phyloP scores from a whole-genome alignment of 108 stramenopile genomes.

The Stephanodiscus minutulus region DNA sequence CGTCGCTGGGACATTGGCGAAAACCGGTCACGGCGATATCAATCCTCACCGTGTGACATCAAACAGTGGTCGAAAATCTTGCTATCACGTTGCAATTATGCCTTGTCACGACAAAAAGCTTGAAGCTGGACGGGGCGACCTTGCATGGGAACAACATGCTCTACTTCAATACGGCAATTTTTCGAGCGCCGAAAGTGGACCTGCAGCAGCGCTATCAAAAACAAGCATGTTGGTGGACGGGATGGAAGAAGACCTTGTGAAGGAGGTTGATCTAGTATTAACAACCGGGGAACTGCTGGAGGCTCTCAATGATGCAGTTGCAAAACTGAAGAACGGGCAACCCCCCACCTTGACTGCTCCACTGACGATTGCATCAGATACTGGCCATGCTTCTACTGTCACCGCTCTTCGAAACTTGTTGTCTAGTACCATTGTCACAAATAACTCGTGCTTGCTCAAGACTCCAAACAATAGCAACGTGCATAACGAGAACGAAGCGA shows the following conservation, averaged over 20 bases:
- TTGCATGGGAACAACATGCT: constrained; percentile 51
- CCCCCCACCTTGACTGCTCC: neutral
- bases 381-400: constrained; percentile 1
- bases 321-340: constrained; percentile 6
- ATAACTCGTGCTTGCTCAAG: constrained; percentile 1
- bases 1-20: constrained; percentile 51
- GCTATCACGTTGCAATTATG: constrained; percentile 80
- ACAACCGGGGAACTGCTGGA: constrained; percentile 88
- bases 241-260: constrained; percentile 22
- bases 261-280: constrained; percentile 95
- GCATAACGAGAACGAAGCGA: constrained; percentile 5
- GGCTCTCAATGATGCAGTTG: constrained; percentile 59
- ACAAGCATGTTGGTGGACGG: neutral
- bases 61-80: constrained; percentile 2
- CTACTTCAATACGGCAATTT: constrained; percentile 32
- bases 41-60: neutral
- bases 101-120: constrained; percentile 99
- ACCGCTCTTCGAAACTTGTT: constrained; percentile 10
- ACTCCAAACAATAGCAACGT: neutral
- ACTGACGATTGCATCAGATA: constrained; percentile 10
- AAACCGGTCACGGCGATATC: constrained; percentile 19
- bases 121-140: constrained; percentile 93
- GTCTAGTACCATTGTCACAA: neutral
- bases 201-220: neutral
- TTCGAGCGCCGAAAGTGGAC: neutral